Base-by-base conservation (phyloP, 495 filamentous ascomycete species). In the Parathielavia hyrcaniae region DNA sequence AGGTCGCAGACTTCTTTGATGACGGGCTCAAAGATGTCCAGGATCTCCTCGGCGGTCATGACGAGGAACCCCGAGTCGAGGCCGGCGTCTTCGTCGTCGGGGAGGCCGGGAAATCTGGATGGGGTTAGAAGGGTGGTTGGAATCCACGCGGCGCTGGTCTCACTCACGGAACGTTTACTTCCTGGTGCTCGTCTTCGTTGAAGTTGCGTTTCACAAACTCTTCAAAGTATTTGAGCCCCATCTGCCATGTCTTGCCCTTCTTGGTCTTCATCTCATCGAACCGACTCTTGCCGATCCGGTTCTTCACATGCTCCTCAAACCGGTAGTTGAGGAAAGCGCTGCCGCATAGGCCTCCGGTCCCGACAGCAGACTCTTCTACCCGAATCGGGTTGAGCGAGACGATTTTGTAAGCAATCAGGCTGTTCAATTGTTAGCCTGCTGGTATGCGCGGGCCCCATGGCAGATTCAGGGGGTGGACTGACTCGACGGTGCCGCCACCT, bases 141-240 rank as follows among this genome's bases (percentile, higher is more conserved):
- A 10, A n/a, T 10, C 6, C 8, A 41, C 3, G 4, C 20, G 53
- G 11, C 20, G 34, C 32, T 47, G 14, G 40, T 10, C 5, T 35
- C 8, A 71, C 76, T 50, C 65, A 79, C 76, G 86, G 86, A 0
- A 89, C 77, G 44, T 86, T 87, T 50, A 86, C 78, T 60, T 85
- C 85, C 50, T 80, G 74, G 58, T 86, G 81, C 57, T 88, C 84
- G 30, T 87, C 84, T 64, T 87, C 84, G 63, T 85, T 86, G 67
- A 89, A 90, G 59, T 88, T 88, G 16, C 83, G 77, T 69, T 86
- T 87, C 4, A 87, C 81, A 59, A 83, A 86, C 56, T 86, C 79
- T 63, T 81, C 84, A 69, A 78, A 87, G 56, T 78, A 86, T 64
- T 75, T 75, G 47, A 89, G 75, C 4, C 82, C 83, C 86, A 90